A percentile compares a stretch with the other conserved stretches of the same genome.
Evolutionary conservation across 116 monocot genomes (phyloP).

Genomic region (Thalassia testudinum): DNA sequence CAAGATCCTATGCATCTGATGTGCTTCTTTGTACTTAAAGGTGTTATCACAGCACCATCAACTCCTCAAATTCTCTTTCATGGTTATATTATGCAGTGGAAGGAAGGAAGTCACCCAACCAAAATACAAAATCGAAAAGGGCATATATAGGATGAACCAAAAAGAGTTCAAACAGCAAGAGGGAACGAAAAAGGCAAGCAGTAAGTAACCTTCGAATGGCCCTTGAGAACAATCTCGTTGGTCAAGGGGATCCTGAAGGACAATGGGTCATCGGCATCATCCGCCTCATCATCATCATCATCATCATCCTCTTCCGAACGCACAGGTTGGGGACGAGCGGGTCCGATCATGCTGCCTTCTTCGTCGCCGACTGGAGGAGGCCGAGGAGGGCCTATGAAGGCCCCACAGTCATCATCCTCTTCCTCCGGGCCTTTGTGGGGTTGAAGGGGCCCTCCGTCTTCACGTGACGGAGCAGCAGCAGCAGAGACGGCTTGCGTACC

Average conservation of each 20-base stretch:
- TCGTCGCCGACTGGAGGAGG: constrained; percentile 21
- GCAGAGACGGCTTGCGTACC: constrained; percentile 9
- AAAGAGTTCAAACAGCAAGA: too few species aligned
- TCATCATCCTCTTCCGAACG: constrained; percentile 10
- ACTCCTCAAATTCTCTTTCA: too few species aligned
- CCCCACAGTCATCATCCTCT: constrained; percentile 16
- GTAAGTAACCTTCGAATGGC: constrained; percentile 82
- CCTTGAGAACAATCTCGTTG: constrained; percentile 81
- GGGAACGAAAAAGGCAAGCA: too few species aligned
- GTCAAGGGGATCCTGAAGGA: constrained; percentile 60
- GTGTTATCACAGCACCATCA: too few species aligned
- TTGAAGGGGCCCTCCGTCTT: constrained; percentile 22
- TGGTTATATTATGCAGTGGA: too few species aligned
- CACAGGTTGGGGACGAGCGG: constrained; percentile 5
- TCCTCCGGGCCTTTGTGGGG: constrained; percentile 8
- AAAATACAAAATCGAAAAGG: too few species aligned
- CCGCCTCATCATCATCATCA: constrained; percentile 27
- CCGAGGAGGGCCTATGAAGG: constrained; percentile 32
- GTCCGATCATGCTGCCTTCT: too few species aligned
- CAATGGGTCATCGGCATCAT: constrained; percentile 12
- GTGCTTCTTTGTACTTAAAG: too few species aligned
- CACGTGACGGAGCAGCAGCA: neutral
- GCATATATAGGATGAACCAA: too few species aligned
- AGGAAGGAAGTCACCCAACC: too few species aligned
- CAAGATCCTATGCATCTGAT: too few species aligned